Evolutionary conservation across 73 alveolate genomes (phyloP).

Genomic region (Paramecium primaurelia): DNA sequence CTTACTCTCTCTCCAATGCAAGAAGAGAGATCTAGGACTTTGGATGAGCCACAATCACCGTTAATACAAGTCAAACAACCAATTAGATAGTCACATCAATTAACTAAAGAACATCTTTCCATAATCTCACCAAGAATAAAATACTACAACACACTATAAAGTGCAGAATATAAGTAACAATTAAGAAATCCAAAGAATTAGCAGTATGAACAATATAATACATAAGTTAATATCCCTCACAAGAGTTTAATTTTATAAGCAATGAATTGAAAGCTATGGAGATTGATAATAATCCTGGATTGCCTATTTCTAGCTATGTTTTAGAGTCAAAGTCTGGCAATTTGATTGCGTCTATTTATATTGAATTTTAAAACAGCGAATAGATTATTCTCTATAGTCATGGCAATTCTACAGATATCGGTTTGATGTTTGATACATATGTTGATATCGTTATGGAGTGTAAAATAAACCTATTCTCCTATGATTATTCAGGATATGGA

Average conservation of each 20-base stretch:
- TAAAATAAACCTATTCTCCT: conserved; percentile 55
- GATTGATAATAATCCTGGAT: conserved; percentile 19
- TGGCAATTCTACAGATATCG: conserved; percentile 76
- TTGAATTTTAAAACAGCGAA: conserved; percentile 34
- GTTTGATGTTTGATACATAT: conserved; percentile 60
- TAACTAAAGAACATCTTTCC: not conserved
- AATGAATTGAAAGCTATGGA: conserved; percentile 10
- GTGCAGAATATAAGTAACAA: not conserved
- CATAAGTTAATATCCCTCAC: not conserved
- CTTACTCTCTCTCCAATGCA: not conserved
- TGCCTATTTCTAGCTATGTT: conserved; percentile 21
- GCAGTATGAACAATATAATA: not conserved
- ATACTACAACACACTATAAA: not conserved
- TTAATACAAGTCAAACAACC: not conserved
- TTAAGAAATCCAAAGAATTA: not conserved
- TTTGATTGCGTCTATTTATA: conserved; percentile 38
- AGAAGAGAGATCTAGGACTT: not conserved
- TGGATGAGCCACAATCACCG: not conserved
- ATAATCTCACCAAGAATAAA: not conserved
- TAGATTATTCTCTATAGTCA: conserved; percentile 68
- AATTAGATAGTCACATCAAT: not conserved
- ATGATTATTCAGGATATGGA: conserved; percentile 78
- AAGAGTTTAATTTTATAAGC: conserved; percentile 24
- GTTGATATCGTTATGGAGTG: conserved; percentile 55
- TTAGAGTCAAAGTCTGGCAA: not conserved